A percentile compares a stretch with the other conserved stretches of the same genome.
Conservation (phyloP, 371 early-diverging fungal species). For the Apophysomyces elegans region DNA sequence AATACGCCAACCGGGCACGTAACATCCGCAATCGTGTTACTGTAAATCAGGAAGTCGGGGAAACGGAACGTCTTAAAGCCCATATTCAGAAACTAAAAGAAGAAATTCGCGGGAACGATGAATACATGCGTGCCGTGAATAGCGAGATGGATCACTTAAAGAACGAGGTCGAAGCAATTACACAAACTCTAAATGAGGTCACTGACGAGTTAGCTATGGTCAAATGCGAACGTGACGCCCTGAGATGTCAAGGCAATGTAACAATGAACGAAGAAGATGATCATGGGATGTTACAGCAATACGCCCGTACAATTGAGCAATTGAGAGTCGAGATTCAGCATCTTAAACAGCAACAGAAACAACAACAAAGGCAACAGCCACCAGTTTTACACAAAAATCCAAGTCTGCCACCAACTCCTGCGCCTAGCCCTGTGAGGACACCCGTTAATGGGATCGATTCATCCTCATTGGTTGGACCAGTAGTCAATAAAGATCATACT, state of each 20-base stretch:
- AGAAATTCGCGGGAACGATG: conserved; percentile 38
- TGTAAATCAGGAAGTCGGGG: conserved; percentile 38
- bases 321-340: conserved; percentile 10
- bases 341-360: background rate
- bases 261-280: background rate
- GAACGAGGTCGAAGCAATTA: conserved; percentile 27
- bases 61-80: conserved; percentile 31
- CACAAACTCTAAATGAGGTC: conserved; percentile 13
- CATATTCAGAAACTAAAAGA: conserved; percentile 39
- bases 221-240: conserved; percentile 32
- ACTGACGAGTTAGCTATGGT: conserved; percentile 26
- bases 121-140: conserved; percentile 45
- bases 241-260: conserved; percentile 27
- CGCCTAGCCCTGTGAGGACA: background rate
- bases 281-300: conserved; percentile 20
- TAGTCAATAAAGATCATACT: background rate
- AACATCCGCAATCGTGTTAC: conserved; percentile 82
- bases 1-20: conserved; percentile 88
- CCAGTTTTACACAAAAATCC: background rate
- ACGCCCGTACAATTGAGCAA: conserved; percentile 18
- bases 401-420: background rate
- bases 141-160: conserved; percentile 51
- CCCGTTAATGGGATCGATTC: background rate
- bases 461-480: background rate
- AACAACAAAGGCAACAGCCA: conserved; percentile 4